These are phyloP conservation scores for Sonneratia caseolaris DNA, from an alignment of 345 rosid genomes.

Conservation along the genomic window DNA sequence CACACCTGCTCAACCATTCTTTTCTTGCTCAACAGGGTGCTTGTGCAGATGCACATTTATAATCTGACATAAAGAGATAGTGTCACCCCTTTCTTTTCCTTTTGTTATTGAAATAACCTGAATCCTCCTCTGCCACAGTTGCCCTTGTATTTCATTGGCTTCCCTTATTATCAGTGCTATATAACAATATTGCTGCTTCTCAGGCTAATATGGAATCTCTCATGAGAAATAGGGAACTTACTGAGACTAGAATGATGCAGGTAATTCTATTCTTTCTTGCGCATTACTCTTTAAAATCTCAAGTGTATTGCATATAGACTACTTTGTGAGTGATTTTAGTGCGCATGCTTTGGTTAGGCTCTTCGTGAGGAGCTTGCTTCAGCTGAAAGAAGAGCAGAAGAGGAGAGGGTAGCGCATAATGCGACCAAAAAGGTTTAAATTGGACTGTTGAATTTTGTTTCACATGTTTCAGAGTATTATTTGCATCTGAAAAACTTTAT, in stretches of 20 bases:
- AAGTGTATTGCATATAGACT: background rate
- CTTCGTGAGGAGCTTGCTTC: constrained; percentile 91
- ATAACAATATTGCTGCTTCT: background rate
- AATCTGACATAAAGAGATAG: background rate
- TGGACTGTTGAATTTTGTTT: constrained; percentile 10
- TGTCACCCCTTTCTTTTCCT: background rate
- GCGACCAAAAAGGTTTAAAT: constrained; percentile 81
- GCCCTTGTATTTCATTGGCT: constrained; percentile 5
- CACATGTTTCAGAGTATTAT: constrained; percentile 2
- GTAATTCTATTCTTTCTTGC: constrained; percentile 27
- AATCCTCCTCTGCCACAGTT: background rate
- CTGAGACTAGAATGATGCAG: constrained; percentile 99
- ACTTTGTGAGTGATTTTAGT: constrained; percentile 5
- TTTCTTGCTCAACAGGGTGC: background rate
- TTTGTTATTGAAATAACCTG: background rate
- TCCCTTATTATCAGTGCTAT: background rate
- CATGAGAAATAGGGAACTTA: constrained; percentile 91
- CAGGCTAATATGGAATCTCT: constrained; percentile 93
- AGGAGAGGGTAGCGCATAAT: constrained; percentile 81
- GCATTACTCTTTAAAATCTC: background rate
- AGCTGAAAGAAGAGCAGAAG: constrained; percentile 90
- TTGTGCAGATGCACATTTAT: background rate
- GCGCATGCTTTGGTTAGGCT: constrained; percentile 42
- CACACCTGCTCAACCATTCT: background rate
- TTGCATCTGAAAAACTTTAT: constrained; percentile 12